These are phyloP conservation scores for Nemophila menziesii DNA, from an alignment of 257 asterid genomes.

Conservation along the genomic window DNA sequence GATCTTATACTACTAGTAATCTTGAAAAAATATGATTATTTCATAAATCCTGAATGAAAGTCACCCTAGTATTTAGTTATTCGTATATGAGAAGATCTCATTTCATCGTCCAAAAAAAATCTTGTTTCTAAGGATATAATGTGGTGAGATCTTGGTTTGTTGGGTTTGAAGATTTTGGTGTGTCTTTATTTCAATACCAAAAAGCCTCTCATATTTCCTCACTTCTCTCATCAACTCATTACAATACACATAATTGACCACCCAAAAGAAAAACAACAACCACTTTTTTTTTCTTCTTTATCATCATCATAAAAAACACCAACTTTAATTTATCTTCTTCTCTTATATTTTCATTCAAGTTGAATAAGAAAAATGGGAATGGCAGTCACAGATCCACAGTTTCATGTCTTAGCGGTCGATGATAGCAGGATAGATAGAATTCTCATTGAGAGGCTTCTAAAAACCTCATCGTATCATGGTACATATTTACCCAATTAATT, in stretches of 20 bases:
- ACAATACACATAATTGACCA: not conserved
- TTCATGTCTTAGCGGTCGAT: constrained; percentile 45
- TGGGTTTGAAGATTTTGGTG: constrained; percentile 56
- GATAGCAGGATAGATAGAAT: constrained; percentile 35
- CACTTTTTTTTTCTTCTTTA: not conserved
- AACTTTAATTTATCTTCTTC: constrained; percentile 1
- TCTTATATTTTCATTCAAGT: constrained; percentile 2
- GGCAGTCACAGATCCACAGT: constrained; percentile 14
- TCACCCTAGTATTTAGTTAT: too few relatives aligned
- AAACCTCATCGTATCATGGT: constrained; percentile 38
- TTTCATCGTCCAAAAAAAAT: too few relatives aligned
- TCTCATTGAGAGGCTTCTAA: constrained; percentile 37
- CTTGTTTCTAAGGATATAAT: constrained; percentile 33
- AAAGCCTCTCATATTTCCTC: constrained; percentile 6
- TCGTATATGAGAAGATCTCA: too few relatives aligned
- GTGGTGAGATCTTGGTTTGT: constrained; percentile 85
- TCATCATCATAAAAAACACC: too few relatives aligned
- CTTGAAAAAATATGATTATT: too few relatives aligned
- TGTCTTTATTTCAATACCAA: constrained; percentile 32
- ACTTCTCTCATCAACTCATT: not conserved
- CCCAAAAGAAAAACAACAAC: constrained; percentile 5
- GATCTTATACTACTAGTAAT: too few relatives aligned
- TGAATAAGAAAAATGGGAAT: constrained; percentile 17
- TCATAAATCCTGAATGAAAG: too few relatives aligned
- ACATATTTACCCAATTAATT: not conserved